Evolutionary conservation across 2,329 filamentous ascomycete species (phyloP), one percentile per base, ranked within the genome.

Genomic region (Chrysosporium keratinophilum): DNA sequence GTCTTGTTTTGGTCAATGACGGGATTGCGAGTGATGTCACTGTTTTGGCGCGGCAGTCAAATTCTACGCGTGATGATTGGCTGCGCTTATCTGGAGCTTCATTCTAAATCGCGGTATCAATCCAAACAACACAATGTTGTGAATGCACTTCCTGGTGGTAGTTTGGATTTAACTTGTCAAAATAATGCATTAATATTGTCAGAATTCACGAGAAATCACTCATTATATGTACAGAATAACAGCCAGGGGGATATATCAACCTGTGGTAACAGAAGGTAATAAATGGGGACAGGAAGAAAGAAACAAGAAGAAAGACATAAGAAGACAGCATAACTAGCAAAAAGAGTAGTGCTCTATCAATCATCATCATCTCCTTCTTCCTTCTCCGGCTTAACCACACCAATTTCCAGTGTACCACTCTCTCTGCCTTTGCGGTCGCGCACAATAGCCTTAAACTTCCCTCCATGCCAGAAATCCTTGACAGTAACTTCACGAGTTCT

Each of bases 401-500:
- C 68, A 54, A 78, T 75, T 50, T 75, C 74, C 40, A 76, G 66
- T 5, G 69, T 70, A 7, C 75, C 74, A 39, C 68, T 71, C 59
- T 74, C 68, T 34, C 68, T 68, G 14, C 77, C 77, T 57, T 70
- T 74, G 45, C 64, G 62, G 62, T 79, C 73, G 54, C 65, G 65
- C 57, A 74, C 73, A 41, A 71, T 68, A 57, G 91, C 78, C 58
- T 81, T 78, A 65, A 95, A 96, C 67, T 84, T 85, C 1, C 89
- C 89, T 11, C 87, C 83, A 33, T 90, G 75, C 64, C 93, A 91
- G 39, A 97, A 76, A 68, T 97, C 93, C 74, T 98, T 98, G 59
- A 95, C 87, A 1, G 95, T 94, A 50, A 98, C 69, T 71, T 98
- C 93, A 57, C 91, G 82, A n/a, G 93, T 98, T 58, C 93, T 78